Base-by-base conservation (phyloP, 129 eudicot genomes). In the Lonicera japonica region DNA sequence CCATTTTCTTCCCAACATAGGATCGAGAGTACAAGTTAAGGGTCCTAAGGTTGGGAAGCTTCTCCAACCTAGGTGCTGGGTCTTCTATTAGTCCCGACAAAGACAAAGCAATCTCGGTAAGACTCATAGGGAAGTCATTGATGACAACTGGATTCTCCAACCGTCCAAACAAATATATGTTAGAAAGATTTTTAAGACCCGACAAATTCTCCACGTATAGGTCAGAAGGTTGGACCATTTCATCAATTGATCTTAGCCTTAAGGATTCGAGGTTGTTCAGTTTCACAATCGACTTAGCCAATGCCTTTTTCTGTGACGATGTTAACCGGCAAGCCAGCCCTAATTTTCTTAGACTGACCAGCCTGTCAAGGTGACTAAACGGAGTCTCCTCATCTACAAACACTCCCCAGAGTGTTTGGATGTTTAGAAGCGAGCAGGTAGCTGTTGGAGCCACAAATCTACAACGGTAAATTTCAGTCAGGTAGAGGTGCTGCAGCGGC, bases 381-480 rank as follows among this genome's bases (percentile, higher is more conserved):
- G 25, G 48, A 45, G 56, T 56, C 8, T 68, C 72, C 41, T 58
- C 47, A 57, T 57, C 57, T 5, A 68, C 64, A 57, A 68, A 68
- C 4, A 46, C 72, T 24, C 72, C 72, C 72, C 72, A 68, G 24
- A 68, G 57, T 1, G 65, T 68, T 51, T 56, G 65, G 1, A 68
- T 45, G 46, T 57, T 46, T 4, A 16, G 20, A 12, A 68, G 41
- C 0, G 64, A 68, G 36, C 14, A 40, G 20, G 29, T 21, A 8
- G 38, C 23, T 40, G 58, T 56, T 1, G 50, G 63, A 25, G 54
- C 56, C 10, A 23, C 40, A 25, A 68, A 56, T 59, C 72, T 57
- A n/a, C 56, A 54, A 7, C 58, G 57, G 20, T 68, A 68, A 48
- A 21, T 68, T 51, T 68, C 56, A 57, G 53, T 57, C 25, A 68